Percentiles rank a stretch among this genome's conserved stretches.
phyloP scores from a whole-genome alignment of 2,329 filamentous ascomycete genomes.

The Pyrenochaeta sp. region DNA sequence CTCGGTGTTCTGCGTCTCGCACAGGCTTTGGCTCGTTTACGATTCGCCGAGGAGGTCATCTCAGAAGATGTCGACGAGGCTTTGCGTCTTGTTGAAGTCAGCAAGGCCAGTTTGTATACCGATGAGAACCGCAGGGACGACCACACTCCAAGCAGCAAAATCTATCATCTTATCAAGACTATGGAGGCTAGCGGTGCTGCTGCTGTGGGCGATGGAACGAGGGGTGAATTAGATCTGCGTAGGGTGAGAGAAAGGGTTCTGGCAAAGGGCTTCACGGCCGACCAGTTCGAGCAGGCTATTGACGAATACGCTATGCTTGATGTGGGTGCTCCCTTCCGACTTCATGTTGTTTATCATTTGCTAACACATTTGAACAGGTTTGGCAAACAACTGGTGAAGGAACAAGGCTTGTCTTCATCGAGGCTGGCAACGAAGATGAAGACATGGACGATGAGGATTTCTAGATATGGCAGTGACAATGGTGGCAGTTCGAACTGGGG shows the following conservation, averaged over 20 bases:
- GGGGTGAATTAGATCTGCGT: slow-evolving; percentile 82
- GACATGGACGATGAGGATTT: slow-evolving; percentile 52
- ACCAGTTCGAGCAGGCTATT: slow-evolving; percentile 86
- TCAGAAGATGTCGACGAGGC: slow-evolving; percentile 97
- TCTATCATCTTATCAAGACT: slow-evolving; percentile 91
- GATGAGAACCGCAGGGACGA: slow-evolving; percentile 69
- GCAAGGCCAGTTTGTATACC: slow-evolving; percentile 86
- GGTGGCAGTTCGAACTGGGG: slow-evolving; percentile 16
- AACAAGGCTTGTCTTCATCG: slow-evolving; percentile 63
- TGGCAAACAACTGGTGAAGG: slow-evolving; percentile 66
- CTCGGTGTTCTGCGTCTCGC: slow-evolving; percentile 92
- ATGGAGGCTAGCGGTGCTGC: slow-evolving; percentile 86
- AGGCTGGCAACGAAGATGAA: slow-evolving; percentile 58
- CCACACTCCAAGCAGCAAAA: slow-evolving; percentile 84
- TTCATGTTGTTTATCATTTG: not conserved
- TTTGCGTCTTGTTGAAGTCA: slow-evolving; percentile 87
- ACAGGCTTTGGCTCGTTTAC: slow-evolving; percentile 89
- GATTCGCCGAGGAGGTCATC: slow-evolving; percentile 85
- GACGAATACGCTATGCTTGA: slow-evolving; percentile 89
- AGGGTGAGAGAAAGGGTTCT: slow-evolving; percentile 91
- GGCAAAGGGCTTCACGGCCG: slow-evolving; percentile 95
- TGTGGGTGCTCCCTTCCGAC: slow-evolving; percentile 67
- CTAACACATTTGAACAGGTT: slow-evolving; percentile 53
- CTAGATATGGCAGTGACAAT: slow-evolving; percentile 23
- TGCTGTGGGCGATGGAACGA: slow-evolving; percentile 75